phyloP scores from a whole-genome alignment of 2,329 filamentous ascomycete species.

The Verruconis gallopava region DNA sequence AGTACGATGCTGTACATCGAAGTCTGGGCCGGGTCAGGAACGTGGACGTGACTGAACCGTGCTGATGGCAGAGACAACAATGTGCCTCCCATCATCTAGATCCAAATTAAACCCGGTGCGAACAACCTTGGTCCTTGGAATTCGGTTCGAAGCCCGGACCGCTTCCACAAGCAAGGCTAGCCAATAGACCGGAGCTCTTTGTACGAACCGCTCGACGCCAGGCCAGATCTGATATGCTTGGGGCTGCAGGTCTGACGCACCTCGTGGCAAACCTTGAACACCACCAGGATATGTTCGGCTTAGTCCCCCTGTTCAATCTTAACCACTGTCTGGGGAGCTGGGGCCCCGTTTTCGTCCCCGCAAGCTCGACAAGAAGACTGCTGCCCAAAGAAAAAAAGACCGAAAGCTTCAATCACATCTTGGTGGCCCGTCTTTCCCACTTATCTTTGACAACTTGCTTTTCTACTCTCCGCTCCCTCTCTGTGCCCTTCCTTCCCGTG shows the following conservation, averaged over 20 bases:
- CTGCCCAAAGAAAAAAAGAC: neutral
- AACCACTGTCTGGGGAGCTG: neutral
- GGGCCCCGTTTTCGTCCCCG: neutral
- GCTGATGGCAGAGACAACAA: no score
- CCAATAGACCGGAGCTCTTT: no score
- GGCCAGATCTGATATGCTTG: neutral
- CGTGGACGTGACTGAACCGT: no score
- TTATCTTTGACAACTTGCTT: neutral
- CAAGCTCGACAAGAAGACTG: neutral
- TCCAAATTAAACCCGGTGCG: no score
- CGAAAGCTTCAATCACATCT: neutral
- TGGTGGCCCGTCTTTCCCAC: neutral
- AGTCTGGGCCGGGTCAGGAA: no score
- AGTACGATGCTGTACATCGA: no score
- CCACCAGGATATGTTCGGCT: neutral
- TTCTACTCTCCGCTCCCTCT: constrained; percentile 1
- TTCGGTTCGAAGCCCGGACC: no score
- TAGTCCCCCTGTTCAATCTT: neutral
- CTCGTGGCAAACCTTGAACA: neutral
- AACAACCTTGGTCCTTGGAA: no score
- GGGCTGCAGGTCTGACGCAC: neutral
- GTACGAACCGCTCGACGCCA: neutral
- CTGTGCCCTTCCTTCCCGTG: neutral
- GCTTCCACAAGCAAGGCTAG: no score
- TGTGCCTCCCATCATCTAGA: no score